Conservation (phyloP, 2,329 filamentous ascomycete species). For the Colletotrichum graminicola region DNA sequence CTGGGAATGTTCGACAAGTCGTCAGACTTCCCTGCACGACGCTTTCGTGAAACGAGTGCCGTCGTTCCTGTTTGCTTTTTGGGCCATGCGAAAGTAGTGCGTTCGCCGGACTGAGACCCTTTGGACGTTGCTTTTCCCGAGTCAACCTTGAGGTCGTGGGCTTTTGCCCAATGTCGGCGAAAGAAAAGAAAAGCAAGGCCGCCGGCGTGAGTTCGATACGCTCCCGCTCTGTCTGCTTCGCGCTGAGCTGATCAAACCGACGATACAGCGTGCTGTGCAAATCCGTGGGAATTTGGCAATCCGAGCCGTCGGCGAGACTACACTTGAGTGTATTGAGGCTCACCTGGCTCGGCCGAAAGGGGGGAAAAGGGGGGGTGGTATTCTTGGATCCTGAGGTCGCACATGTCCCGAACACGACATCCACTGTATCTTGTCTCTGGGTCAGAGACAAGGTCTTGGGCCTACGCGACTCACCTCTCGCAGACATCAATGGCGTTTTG, state of each 20-base stretch:
- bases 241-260: not conserved
- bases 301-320: not conserved
- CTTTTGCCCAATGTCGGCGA: not conserved
- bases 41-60: slow-evolving; percentile 28
- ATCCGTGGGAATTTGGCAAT: not conserved
- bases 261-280: slow-evolving; percentile 2
- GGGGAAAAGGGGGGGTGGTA: slow-evolving; percentile 14
- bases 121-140: slow-evolving; percentile 15
- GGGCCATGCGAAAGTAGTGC: slow-evolving; percentile 9
- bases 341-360: slow-evolving; percentile 24
- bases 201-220: not conserved
- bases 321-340: not conserved
- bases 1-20: slow-evolving; percentile 1
- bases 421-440: slow-evolving; percentile 6
- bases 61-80: slow-evolving; percentile 16
- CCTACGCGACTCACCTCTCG: slow-evolving; percentile 5
- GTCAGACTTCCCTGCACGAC: slow-evolving; percentile 4
- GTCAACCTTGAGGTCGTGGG: not conserved
- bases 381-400: slow-evolving; percentile 29
- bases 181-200: not conserved
- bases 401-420: slow-evolving; percentile 11
- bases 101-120: slow-evolving; percentile 13
- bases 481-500: slow-evolving; percentile 3
- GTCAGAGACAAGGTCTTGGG: slow-evolving; percentile 28
- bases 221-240: not conserved